Base-by-base conservation (phyloP, 1,284 basidiomycete genomes). In the Stereum hirsutum region DNA sequence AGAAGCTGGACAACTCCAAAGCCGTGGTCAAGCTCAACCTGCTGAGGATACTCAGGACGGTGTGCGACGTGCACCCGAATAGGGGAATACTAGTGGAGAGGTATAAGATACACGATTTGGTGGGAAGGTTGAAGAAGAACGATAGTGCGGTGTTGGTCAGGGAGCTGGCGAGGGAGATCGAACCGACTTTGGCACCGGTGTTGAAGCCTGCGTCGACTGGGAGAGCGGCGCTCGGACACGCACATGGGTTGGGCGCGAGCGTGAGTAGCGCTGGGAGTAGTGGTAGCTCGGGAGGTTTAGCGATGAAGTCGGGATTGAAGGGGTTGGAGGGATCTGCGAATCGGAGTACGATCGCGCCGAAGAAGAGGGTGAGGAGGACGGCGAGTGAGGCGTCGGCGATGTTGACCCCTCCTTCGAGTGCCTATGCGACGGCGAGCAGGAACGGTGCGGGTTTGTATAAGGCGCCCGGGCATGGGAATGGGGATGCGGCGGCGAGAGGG, bases 21-120 rank as follows among this genome's bases (percentile, higher is more conserved):
- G 86, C 93, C 0, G 85, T 96, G 38, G 89, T 94, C 19, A 81
- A 92, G 41, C 76, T 97, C 41, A 95, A 92, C 59, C 69, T 99
- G 27, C 70, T 99, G 36, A 80, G 89, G 46, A 81, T 98, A 46
- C 72, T 94, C 28, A 81, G 85, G 48, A 75, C 85, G 1, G 81
- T 94, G 1, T 93, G 88, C 62, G 95, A 98, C 51, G 78, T 84
- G 5, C 88, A 91, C 52, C 89, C 89, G 0, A 89, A 92, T 55
- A 75, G 85, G n/a, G 76, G 78, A 1, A 76, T 80, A 49, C 69
- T 94, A 33, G 85, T 94, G 15, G 79, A 87, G 54, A 72, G 78
- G 39, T 93, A 85, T 55, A 82, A 82, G 0, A 67, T 96, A 33
- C 70, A 83, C 44, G 78, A 79, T 17, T 80, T 91, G 11, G 88